Percentiles rank a stretch among this genome's conserved stretches.
Evolutionary conservation across 2,329 filamentous ascomycete genomes (phyloP).

Genomic region (Leptographium galeiforme): DNA sequence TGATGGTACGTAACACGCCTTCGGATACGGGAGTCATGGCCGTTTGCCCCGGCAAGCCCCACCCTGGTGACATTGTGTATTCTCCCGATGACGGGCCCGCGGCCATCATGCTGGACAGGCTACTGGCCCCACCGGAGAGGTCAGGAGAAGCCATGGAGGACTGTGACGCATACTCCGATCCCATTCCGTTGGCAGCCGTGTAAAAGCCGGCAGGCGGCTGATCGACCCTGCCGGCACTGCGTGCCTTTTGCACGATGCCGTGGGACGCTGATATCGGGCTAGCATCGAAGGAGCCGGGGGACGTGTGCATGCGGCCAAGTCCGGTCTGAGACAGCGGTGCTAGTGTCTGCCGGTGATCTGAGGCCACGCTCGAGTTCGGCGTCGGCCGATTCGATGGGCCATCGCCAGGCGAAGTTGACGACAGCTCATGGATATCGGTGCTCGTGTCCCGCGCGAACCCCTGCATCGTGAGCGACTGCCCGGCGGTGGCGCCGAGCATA

Average conservation of each 20-base stretch:
- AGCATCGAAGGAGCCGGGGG: conserved; percentile 33
- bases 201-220: conserved; percentile 25
- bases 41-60: conserved; percentile 27
- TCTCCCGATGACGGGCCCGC: conserved; percentile 20
- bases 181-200: conserved; percentile 11
- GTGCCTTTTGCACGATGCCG: conserved; percentile 1
- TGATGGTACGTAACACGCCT: conserved; percentile 41
- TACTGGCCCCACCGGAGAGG: background rate
- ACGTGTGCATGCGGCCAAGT: conserved; percentile 12
- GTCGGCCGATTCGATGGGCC: conserved; percentile 41
- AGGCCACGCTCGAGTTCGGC: conserved; percentile 41
- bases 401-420: conserved; percentile 31
- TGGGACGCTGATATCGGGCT: conserved; percentile 16
- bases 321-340: conserved; percentile 10
- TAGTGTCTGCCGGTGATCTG: conserved; percentile 24
- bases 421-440: conserved; percentile 30
- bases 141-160: background rate
- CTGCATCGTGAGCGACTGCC: background rate
- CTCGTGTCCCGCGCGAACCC: conserved; percentile 28
- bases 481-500: conserved; percentile 1
- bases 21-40: conserved; percentile 43
- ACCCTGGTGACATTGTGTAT: conserved; percentile 30
- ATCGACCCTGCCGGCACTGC: conserved; percentile 14
- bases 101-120: conserved; percentile 5
- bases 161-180: conserved; percentile 15